phyloP scores from a whole-genome alignment of 2,329 filamentous ascomycete genomes.

The Ophiostoma ips region DNA sequence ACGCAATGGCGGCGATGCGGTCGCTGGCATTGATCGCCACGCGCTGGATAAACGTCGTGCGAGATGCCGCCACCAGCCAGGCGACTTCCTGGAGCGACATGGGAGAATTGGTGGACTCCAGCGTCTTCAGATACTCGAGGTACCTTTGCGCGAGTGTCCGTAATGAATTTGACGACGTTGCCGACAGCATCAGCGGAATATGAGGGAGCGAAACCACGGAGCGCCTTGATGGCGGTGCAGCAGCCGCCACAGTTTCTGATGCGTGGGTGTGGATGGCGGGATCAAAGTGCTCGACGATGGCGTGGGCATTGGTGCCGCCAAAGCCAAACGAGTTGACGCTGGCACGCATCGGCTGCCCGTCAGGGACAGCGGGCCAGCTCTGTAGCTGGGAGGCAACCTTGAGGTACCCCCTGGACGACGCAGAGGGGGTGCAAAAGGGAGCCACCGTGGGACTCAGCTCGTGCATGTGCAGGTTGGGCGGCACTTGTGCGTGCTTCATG shows the following conservation, averaged over 20 bases:
- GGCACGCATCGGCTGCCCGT: slow-evolving; percentile 27
- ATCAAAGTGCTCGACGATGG: slow-evolving; percentile 30
- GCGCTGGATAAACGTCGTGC: slow-evolving; percentile 4
- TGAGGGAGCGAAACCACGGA: slow-evolving; percentile 1
- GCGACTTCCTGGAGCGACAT: not conserved
- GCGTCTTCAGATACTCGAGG: not conserved
- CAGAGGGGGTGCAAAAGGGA: slow-evolving; percentile 17
- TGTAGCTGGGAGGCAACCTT: slow-evolving; percentile 20
- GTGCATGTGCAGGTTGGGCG: slow-evolving; percentile 30
- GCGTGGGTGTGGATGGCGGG: slow-evolving; percentile 20
- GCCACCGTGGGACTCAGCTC: slow-evolving; percentile 26
- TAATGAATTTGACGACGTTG: slow-evolving; percentile 1
- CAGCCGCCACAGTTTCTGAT: not conserved
- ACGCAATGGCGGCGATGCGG: not conserved
- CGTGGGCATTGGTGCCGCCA: slow-evolving; percentile 30
- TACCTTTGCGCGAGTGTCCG: not conserved
- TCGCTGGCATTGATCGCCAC: not conserved
- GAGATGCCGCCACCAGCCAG: not conserved
- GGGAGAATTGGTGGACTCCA: not conserved
- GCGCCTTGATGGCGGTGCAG: not conserved
- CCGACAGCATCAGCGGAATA: slow-evolving; percentile 2
- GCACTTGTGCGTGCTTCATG: slow-evolving; percentile 26
- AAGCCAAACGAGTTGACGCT: slow-evolving; percentile 34
- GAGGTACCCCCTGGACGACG: slow-evolving; percentile 24
- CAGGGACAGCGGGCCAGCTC: slow-evolving; percentile 19